Evolutionary conservation across 306 rosid genomes (phyloP), one percentile per base, ranked within the genome.

Genomic region (Castanea mollissima): DNA sequence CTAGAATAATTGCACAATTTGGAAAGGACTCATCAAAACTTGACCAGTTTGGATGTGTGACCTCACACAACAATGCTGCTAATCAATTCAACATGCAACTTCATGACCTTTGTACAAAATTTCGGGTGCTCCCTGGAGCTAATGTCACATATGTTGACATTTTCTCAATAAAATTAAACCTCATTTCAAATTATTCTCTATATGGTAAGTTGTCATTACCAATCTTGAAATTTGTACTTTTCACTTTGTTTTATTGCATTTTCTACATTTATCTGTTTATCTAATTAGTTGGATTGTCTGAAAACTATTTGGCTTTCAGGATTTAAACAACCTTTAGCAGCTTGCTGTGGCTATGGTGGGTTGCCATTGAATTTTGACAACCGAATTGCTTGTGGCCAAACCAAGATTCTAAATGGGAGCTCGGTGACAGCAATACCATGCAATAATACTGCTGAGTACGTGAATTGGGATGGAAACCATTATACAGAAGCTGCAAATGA

Each of bases 261-360:
- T 68, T 68, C n/a, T 5, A 2, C 3, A 51, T 23, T 71, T 25
- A 5, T n/a, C 6, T 62, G 4, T 63, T 29, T 15, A 15, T 56
- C 44, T 20, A 14, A 13, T 20, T 27, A 11, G 29, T 13, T 44
- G 10, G 4, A 41, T 19, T 44, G 10, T 27, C 62, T 41, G 51
- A 9, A 52, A 68, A 68, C 49, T 68, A 41, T 41, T n/a, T 51
- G 49, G 6, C 1, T 41, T 46, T 38, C 73, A 85, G 88, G 86
- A 65, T 85, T 85, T 69, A 73, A 79, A 58, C 84, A 82, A 76
- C 74, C 81, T 8, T 71, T 85, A 44, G 79, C 74, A 18, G 86
- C 88, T 72, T 85, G 88, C 60, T 85, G 88, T 46, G 88, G 88
- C 13, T 82, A 75, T 16, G 88, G 88, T 4, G 88, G 88, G 63